These are phyloP conservation scores for Aspergillus eucalypticola DNA, from an alignment of 2,329 filamentous ascomycete genomes.

Conservation along the genomic window DNA sequence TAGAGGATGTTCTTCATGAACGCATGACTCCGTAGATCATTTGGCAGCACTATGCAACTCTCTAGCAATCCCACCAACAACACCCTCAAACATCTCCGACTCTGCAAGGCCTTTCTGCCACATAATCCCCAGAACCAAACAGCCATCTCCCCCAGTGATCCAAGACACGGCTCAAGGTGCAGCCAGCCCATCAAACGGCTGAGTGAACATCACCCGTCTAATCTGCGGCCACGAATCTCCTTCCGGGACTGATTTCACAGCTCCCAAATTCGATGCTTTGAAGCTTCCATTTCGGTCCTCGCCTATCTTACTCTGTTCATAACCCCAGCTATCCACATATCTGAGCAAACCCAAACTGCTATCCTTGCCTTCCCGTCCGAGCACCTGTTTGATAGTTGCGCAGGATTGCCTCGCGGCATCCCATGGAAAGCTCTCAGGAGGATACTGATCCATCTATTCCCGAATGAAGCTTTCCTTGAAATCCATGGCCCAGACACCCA, in stretches of 20 bases:
- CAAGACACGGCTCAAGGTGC: slow-evolving; percentile 41
- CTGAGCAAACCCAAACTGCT: slow-evolving; percentile 40
- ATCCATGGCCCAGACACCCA: slow-evolving; percentile 42
- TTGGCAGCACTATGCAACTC: slow-evolving; percentile 14
- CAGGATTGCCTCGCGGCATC: slow-evolving; percentile 32
- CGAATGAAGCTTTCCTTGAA: slow-evolving; percentile 33
- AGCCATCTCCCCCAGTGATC: slow-evolving; percentile 48
- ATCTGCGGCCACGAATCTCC: slow-evolving; percentile 29
- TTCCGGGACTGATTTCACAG: slow-evolving; percentile 25
- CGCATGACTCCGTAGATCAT: not conserved
- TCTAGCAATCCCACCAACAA: slow-evolving; percentile 19
- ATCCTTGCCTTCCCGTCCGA: slow-evolving; percentile 35
- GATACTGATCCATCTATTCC: slow-evolving; percentile 7
- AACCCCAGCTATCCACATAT: slow-evolving; percentile 36
- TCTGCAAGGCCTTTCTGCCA: slow-evolving; percentile 45
- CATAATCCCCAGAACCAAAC: slow-evolving; percentile 42
- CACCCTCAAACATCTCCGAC: slow-evolving; percentile 23
- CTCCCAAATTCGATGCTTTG: slow-evolving; percentile 52
- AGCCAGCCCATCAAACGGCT: slow-evolving; percentile 42
- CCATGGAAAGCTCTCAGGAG: slow-evolving; percentile 32
- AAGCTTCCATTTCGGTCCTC: slow-evolving; percentile 34
- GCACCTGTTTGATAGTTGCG: slow-evolving; percentile 28
- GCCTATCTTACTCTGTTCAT: slow-evolving; percentile 41
- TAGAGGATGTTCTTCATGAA: too few relatives aligned
- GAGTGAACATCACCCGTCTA: slow-evolving; percentile 48